phyloP scores from a whole-genome alignment of 2,329 filamentous ascomycete genomes.

The Calonectria pteridis region DNA sequence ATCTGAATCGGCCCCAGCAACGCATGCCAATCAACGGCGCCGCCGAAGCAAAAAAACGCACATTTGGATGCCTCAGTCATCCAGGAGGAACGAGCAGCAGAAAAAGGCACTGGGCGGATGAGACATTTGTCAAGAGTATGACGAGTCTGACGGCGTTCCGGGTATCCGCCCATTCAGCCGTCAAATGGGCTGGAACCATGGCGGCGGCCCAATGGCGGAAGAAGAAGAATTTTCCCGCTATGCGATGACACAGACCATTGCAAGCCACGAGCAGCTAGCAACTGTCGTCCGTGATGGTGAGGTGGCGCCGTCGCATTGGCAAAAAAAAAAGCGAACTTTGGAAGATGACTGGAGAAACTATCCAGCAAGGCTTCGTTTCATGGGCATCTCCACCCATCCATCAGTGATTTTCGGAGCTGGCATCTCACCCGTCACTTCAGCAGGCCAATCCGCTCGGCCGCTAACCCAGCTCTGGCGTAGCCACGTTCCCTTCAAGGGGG shows the following conservation, averaged over 20 bases:
- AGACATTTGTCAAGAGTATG: not conserved
- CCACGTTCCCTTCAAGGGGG: not conserved
- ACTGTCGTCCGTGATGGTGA: slow-evolving; percentile 4
- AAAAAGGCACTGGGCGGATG: not conserved
- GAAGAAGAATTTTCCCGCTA: slow-evolving; percentile 2
- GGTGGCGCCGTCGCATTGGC: slow-evolving; percentile 23
- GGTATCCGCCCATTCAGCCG: slow-evolving; percentile 11
- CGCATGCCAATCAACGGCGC: slow-evolving; percentile 21
- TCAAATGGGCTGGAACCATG: not conserved
- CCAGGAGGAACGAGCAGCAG: not conserved
- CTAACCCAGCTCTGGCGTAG: not conserved
- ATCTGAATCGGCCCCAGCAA: not conserved
- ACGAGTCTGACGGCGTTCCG: slow-evolving; percentile 2
- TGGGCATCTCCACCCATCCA: slow-evolving; percentile 22
- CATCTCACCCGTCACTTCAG: slow-evolving; percentile 10
- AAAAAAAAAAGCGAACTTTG: not conserved
- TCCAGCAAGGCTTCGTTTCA: slow-evolving; percentile 19
- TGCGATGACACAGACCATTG: slow-evolving; percentile 14
- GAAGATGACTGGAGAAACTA: slow-evolving; percentile 18
- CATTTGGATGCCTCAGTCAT: slow-evolving; percentile 7
- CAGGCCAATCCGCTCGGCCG: not conserved
- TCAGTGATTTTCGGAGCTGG: slow-evolving; percentile 12
- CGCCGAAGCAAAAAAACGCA: not conserved
- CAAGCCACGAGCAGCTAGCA: not conserved
- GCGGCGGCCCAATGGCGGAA: not conserved